A percentile compares a stretch with the other conserved stretches of the same genome.
Evolutionary conservation across 768 basidiomycete species (phyloP).

Genomic region (Suillus weaverae): DNA sequence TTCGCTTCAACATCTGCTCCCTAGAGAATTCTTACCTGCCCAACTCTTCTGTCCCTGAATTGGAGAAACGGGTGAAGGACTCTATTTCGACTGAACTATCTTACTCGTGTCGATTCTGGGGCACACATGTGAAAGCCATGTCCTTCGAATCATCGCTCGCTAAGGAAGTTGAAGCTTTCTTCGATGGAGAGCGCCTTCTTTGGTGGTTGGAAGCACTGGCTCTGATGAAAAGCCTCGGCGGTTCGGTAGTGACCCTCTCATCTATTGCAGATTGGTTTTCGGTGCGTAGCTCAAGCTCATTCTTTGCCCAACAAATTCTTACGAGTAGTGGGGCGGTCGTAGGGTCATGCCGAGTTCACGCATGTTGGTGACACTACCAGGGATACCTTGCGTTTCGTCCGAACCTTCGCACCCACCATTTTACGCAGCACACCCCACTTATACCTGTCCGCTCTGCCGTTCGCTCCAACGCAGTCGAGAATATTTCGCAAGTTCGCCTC

Average conservation of each 20-base stretch:
- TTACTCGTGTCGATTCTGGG: slow-evolving; percentile 36
- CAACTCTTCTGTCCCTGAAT: slow-evolving; percentile 23
- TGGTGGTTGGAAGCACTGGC: not conserved
- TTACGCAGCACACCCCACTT: slow-evolving; percentile 24
- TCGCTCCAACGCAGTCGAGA: slow-evolving; percentile 24
- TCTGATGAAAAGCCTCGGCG: slow-evolving; percentile 19
- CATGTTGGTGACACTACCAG: not conserved
- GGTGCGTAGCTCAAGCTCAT: not conserved
- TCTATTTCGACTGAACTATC: slow-evolving; percentile 25
- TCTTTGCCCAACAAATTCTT: not conserved
- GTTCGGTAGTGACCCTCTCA: not conserved
- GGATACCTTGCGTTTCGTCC: slow-evolving; percentile 15
- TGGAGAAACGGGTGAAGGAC: slow-evolving; percentile 11
- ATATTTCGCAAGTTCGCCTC: slow-evolving; percentile 16
- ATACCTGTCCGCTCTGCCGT: slow-evolving; percentile 27
- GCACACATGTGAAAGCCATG: slow-evolving; percentile 25
- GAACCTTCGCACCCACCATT: slow-evolving; percentile 13
- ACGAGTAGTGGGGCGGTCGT: not conserved
- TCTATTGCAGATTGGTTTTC: not conserved
- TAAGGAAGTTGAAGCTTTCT: slow-evolving; percentile 19
- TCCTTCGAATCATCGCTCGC: slow-evolving; percentile 4
- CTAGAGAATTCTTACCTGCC: slow-evolving; percentile 26
- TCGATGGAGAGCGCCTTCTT: slow-evolving; percentile 15
- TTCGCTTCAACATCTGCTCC: slow-evolving; percentile 12
- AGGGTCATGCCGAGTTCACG: slow-evolving; percentile 5